Conservation (phyloP, 768 basidiomycete species). For the Agaricus bisporus region DNA sequence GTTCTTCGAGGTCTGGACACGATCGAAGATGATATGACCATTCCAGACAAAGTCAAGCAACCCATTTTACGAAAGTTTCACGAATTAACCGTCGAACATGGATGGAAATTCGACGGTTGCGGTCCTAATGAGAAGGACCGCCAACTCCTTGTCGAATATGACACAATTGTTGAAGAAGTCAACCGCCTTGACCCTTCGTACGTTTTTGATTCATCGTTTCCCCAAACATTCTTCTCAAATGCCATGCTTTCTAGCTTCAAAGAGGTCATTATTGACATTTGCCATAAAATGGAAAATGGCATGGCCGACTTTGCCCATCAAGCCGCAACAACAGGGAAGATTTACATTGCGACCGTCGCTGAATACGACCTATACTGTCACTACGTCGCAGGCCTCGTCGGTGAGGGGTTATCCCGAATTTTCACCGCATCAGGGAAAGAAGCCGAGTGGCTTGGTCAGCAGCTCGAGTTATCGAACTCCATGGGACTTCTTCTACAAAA, state of each 20-base stretch:
- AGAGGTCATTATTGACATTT: conserved; percentile 76
- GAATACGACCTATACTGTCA: conserved; percentile 99
- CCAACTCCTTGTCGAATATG: conserved; percentile 78
- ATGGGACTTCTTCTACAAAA: conserved; percentile 97
- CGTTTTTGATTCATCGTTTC: conserved; percentile 16
- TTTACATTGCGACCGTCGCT: conserved; percentile 66
- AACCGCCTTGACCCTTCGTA: conserved; percentile 61
- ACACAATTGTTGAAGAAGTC: conserved; percentile 76
- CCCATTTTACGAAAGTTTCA: conserved; percentile 81
- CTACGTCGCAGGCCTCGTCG: conserved; percentile 96
- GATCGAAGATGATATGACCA: conserved; percentile 97
- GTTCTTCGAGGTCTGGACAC: conserved; percentile 94
- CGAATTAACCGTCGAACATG: conserved; percentile 68
- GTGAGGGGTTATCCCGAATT: conserved; percentile 87
- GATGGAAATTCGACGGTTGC: conserved; percentile 79
- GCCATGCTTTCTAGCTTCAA: conserved; percentile 45
- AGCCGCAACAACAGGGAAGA: conserved; percentile 61
- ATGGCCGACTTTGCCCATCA: conserved; percentile 96
- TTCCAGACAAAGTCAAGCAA: conserved; percentile 81
- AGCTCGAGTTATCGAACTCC: conserved; percentile 86
- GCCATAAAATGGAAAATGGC: conserved; percentile 82
- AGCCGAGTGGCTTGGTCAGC: conserved; percentile 59
- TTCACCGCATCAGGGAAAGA: conserved; percentile 87
- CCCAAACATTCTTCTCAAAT: conserved; percentile 2
- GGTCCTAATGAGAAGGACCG: conserved; percentile 89